Evolutionary conservation across 108 stramenopile species (phyloP).

Genomic region (Skeletonema grethae): DNA sequence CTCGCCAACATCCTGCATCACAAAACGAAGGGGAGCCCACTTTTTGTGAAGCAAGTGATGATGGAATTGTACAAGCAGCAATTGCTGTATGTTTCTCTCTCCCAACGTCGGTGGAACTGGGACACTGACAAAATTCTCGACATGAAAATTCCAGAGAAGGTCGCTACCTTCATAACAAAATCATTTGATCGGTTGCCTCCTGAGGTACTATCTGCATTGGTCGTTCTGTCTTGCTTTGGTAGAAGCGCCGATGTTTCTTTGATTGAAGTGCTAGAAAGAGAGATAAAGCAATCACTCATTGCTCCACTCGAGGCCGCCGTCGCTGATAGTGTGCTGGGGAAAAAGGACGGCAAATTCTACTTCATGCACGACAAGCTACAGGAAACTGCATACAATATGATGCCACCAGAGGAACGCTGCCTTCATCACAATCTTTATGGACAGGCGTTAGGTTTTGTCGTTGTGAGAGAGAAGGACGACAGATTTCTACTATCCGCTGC

Average conservation of each 20-base stretch:
- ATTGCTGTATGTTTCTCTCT: slow-evolving; percentile 7
- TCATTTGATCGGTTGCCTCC: neutral
- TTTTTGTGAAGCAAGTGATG: slow-evolving; percentile 26
- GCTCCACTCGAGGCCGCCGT: slow-evolving; percentile 12
- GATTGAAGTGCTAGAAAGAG: slow-evolving; percentile 4
- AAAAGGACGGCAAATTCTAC: slow-evolving; percentile 5
- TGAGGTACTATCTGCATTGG: slow-evolving; percentile 15
- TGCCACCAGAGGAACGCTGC: slow-evolving; percentile 2
- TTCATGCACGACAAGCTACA: slow-evolving; percentile 34
- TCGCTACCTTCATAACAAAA: slow-evolving; percentile 8
- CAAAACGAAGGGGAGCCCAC: slow-evolving; percentile 32
- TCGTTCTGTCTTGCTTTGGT: slow-evolving; percentile 22
- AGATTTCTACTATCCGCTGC: slow-evolving; percentile 11
- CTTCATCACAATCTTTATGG: slow-evolving; percentile 12
- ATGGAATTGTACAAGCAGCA: slow-evolving; percentile 4
- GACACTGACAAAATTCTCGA: slow-evolving; percentile 27
- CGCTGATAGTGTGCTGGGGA: slow-evolving; percentile 17
- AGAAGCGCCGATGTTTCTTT: neutral
- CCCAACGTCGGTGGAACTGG: slow-evolving; percentile 31
- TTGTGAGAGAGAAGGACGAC: neutral
- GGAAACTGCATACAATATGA: slow-evolving; percentile 25
- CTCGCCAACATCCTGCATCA: slow-evolving; percentile 15
- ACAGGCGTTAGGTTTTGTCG: neutral
- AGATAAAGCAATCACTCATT: neutral
- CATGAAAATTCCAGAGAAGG: slow-evolving; percentile 24